Evolutionary conservation across 768 basidiomycete genomes (phyloP).

Genomic region (Naganishia friedmannii): DNA sequence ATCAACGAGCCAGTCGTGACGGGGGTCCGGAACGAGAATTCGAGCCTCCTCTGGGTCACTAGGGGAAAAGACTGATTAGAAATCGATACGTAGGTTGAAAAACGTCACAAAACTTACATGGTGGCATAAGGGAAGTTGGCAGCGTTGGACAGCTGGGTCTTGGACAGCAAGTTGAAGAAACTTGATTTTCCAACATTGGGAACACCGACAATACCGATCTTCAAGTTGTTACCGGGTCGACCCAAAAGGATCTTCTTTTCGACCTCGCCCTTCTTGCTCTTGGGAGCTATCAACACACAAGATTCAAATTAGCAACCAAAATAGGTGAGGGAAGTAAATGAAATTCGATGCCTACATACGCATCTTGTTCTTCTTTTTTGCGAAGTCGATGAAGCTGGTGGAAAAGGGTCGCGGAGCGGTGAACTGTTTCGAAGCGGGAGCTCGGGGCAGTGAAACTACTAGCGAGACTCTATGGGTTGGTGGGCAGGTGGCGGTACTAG

Average conservation of each 20-base stretch:
- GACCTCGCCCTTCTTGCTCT: slow-evolving; percentile 67
- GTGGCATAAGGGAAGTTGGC: slow-evolving; percentile 89
- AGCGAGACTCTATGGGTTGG: background rate
- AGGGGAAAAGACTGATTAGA: slow-evolving; percentile 52
- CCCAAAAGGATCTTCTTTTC: slow-evolving; percentile 89
- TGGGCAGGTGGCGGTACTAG: background rate
- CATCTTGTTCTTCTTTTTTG: slow-evolving; percentile 30
- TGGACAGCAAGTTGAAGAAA: slow-evolving; percentile 95
- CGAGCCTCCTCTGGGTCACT: slow-evolving; percentile 81
- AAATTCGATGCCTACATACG: slow-evolving; percentile 27
- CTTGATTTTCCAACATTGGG: slow-evolving; percentile 98
- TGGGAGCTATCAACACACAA: slow-evolving; percentile 28
- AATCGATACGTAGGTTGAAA: background rate
- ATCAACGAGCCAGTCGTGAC: slow-evolving; percentile 92
- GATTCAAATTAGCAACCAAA: background rate
- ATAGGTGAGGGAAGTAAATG: background rate
- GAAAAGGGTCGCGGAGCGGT: slow-evolving; percentile 17
- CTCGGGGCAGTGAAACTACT: slow-evolving; percentile 10
- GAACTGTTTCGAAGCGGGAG: background rate
- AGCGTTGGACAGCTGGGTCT: slow-evolving; percentile 83
- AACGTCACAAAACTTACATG: slow-evolving; percentile 35
- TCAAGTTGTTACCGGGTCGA: slow-evolving; percentile 87
- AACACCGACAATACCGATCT: slow-evolving; percentile 93
- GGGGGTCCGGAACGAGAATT: slow-evolving; percentile 86
- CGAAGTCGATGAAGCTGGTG: slow-evolving; percentile 15